phyloP scores from a whole-genome alignment of 2,329 filamentous ascomycete genomes.

The Fusarium sp. region DNA sequence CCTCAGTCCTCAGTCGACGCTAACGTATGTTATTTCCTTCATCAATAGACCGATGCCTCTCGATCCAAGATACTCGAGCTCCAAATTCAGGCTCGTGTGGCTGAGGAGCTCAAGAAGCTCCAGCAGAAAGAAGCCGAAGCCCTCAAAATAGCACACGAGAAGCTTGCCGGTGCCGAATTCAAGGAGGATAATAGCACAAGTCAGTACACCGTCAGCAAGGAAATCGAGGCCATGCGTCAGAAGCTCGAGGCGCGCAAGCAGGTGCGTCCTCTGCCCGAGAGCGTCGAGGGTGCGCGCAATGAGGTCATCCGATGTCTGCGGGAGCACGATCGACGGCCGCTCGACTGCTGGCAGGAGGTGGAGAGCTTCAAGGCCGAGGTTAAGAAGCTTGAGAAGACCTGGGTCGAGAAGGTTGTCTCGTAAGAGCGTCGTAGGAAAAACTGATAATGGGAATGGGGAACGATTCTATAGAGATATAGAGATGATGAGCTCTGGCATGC shows the following conservation, averaged over 20 bases:
- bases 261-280: constrained; percentile 76
- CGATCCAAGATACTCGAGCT: constrained; percentile 87
- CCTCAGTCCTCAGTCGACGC: constrained; percentile 6
- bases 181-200: constrained; percentile 52
- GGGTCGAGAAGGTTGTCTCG: constrained; percentile 84
- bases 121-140: constrained; percentile 77
- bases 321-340: constrained; percentile 85
- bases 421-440: constrained; percentile 44
- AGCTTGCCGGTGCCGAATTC: constrained; percentile 64
- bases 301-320: constrained; percentile 85
- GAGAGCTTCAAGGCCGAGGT: constrained; percentile 92
- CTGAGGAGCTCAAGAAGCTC: constrained; percentile 85
- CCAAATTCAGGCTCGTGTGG: constrained; percentile 88
- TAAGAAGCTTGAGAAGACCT: constrained; percentile 83
- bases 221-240: constrained; percentile 69
- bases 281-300: constrained; percentile 79
- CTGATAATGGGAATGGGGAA: constrained; percentile 14
- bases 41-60: constrained; percentile 84
- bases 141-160: constrained; percentile 77
- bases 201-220: constrained; percentile 67
- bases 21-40: constrained; percentile 21
- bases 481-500: constrained; percentile 28
- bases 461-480: constrained; percentile 40
- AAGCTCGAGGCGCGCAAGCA: constrained; percentile 74
- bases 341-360: constrained; percentile 96